These are phyloP conservation scores for Colletotrichum sidae DNA, from an alignment of 2,329 filamentous ascomycete species.

Conservation along the genomic window DNA sequence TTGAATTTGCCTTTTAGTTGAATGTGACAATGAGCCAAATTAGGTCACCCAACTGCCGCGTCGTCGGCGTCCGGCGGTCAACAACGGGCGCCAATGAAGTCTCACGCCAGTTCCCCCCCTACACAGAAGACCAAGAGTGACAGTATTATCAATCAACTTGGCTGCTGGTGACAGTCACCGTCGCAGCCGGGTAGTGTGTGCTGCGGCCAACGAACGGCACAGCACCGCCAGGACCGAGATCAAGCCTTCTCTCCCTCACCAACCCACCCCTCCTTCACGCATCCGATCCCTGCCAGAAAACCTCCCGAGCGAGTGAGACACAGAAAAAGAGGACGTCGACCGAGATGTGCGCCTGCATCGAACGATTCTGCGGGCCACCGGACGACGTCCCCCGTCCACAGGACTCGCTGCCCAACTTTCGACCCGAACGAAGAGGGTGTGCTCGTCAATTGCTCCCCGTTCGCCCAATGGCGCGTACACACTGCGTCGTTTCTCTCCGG, in stretches of 20 bases:
- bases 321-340: conserved; percentile 16
- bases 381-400: background rate
- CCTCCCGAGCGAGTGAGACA: conserved; percentile 3
- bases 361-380: conserved; percentile 34
- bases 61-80: conserved; percentile 25
- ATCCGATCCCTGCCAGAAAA: conserved; percentile 16
- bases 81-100: background rate
- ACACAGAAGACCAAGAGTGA: background rate
- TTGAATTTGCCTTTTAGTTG: background rate
- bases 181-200: conserved; percentile 3
- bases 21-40: conserved; percentile 7
- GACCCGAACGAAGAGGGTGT: conserved; percentile 26
- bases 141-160: background rate
- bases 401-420: background rate
- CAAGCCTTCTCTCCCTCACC: conserved; percentile 3
- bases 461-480: background rate
- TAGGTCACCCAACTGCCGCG: conserved; percentile 16
- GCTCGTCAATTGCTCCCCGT: conserved; percentile 14
- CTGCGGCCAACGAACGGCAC: background rate
- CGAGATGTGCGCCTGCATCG: conserved; percentile 31
- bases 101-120: background rate
- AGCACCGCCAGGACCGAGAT: background rate
- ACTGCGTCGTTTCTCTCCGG: background rate
- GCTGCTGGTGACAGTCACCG: conserved; percentile 1
- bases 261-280: background rate